Conservation (phyloP, 2,329 filamentous ascomycete genomes). For the Verticillium klebahnii region DNA sequence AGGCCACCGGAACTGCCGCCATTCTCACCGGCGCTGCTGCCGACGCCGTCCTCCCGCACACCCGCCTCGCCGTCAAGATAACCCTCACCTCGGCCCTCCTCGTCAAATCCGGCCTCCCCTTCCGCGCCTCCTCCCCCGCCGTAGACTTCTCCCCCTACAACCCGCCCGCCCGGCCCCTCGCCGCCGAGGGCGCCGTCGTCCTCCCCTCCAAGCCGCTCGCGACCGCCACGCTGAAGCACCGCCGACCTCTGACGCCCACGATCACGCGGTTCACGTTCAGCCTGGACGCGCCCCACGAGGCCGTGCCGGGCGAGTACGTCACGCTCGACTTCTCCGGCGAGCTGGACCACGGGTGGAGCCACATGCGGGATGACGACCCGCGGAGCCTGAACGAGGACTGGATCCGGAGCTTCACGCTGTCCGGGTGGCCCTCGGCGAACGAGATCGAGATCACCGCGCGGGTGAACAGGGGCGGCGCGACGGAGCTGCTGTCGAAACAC, state of each 20-base stretch:
- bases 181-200: constrained; percentile 43
- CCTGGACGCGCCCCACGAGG: constrained; percentile 19
- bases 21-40: constrained; percentile 64
- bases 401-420: constrained; percentile 78
- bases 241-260: constrained; percentile 58
- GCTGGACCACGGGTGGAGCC: constrained; percentile 68
- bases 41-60: constrained; percentile 57
- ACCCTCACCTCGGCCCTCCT: constrained; percentile 56
- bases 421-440: constrained; percentile 46
- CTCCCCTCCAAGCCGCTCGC: neutral
- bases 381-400: constrained; percentile 79
- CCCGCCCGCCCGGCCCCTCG: constrained; percentile 62
- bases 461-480: constrained; percentile 61
- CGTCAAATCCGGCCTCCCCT: constrained; percentile 61
- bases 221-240: constrained; percentile 43
- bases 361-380: constrained; percentile 82
- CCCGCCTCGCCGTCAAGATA: constrained; percentile 69
- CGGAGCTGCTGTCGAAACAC: constrained; percentile 57
- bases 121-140: constrained; percentile 47
- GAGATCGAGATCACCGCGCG: constrained; percentile 70
- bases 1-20: constrained; percentile 60
- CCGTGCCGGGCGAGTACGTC: constrained; percentile 61
- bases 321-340: constrained; percentile 68
- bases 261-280: constrained; percentile 60
- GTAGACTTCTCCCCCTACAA: constrained; percentile 73